Percentiles rank a stretch among this genome's conserved stretches.
phyloP scores from a whole-genome alignment of 352 stramenopile species.

The Phytopythium chamaehyphon region DNA sequence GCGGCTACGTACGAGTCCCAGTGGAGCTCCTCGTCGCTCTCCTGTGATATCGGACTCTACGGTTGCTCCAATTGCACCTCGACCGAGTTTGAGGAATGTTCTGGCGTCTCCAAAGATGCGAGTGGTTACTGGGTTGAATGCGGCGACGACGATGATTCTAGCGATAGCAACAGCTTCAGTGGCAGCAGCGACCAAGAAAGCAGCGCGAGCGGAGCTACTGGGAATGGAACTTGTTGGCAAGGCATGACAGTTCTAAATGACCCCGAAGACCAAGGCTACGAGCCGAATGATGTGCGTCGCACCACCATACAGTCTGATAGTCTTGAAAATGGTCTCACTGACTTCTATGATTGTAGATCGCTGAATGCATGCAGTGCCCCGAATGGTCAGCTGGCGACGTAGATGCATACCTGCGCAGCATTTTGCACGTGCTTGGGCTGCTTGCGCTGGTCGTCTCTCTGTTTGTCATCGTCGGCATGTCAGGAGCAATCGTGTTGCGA shows the following conservation, averaged over 20 bases:
- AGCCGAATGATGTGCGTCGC: slow-evolving; percentile 58
- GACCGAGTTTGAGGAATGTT: slow-evolving; percentile 14
- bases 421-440: slow-evolving; percentile 60
- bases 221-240: slow-evolving; percentile 24
- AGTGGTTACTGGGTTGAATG: slow-evolving; percentile 47
- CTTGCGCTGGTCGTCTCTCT: slow-evolving; percentile 65
- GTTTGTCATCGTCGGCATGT: slow-evolving; percentile 74
- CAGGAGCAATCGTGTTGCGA: slow-evolving; percentile 62
- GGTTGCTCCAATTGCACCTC: slow-evolving; percentile 80
- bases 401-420: slow-evolving; percentile 58
- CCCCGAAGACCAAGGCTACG: slow-evolving; percentile 47
- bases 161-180: background rate
- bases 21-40: slow-evolving; percentile 34
- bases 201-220: background rate
- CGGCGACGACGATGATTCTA: slow-evolving; percentile 2
- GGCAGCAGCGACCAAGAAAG: background rate
- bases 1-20: slow-evolving; percentile 46
- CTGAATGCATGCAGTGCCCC: slow-evolving; percentile 65
- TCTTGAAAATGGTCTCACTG: slow-evolving; percentile 1
- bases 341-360: slow-evolving; percentile 33
- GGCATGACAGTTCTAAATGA: slow-evolving; percentile 57
- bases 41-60: slow-evolving; percentile 58
- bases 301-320: background rate
- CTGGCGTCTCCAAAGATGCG: slow-evolving; percentile 28
- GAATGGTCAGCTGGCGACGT: slow-evolving; percentile 73